These are phyloP conservation scores for Mrakiaceae sp. DNA, from an alignment of 1,284 basidiomycete species.

Conservation along the genomic window DNA sequence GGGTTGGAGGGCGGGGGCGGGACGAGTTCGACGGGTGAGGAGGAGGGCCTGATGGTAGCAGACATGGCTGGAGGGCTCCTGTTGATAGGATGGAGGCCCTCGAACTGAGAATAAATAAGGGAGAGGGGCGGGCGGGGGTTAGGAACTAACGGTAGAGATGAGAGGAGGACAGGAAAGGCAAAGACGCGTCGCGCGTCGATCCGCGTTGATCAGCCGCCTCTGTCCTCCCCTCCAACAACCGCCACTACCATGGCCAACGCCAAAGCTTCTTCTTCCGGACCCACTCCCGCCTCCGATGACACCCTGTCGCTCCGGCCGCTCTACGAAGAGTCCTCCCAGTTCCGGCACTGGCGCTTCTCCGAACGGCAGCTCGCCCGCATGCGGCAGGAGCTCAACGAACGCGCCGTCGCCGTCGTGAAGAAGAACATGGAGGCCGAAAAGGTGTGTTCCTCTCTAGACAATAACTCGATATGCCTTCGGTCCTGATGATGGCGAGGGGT, in stretches of 20 bases:
- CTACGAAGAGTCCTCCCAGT: conserved; percentile 78
- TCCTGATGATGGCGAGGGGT: background rate
- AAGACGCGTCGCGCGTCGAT: no score
- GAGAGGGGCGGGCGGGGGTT: background rate
- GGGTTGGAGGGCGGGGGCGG: no score
- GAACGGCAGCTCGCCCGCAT: conserved; percentile 47
- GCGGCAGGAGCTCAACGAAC: conserved; percentile 55
- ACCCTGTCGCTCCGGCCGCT: conserved; percentile 29
- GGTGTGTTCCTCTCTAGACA: conserved; percentile 40
- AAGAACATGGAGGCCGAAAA: conserved; percentile 65
- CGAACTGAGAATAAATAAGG: no score
- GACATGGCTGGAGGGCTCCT: no score
- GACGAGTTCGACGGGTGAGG: no score
- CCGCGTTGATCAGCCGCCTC: background rate
- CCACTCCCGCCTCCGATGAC: background rate
- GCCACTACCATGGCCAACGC: background rate
- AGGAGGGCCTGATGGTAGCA: no score
- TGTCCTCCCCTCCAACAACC: background rate
- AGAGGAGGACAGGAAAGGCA: no score
- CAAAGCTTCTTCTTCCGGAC: background rate
- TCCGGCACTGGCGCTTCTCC: conserved; percentile 76
- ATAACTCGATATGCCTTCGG: background rate
- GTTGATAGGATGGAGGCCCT: no score
- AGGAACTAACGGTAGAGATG: background rate
- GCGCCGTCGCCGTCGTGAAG: conserved; percentile 61